Conservation (phyloP, 441 rosid species). For the Macaranga tanarius region DNA sequence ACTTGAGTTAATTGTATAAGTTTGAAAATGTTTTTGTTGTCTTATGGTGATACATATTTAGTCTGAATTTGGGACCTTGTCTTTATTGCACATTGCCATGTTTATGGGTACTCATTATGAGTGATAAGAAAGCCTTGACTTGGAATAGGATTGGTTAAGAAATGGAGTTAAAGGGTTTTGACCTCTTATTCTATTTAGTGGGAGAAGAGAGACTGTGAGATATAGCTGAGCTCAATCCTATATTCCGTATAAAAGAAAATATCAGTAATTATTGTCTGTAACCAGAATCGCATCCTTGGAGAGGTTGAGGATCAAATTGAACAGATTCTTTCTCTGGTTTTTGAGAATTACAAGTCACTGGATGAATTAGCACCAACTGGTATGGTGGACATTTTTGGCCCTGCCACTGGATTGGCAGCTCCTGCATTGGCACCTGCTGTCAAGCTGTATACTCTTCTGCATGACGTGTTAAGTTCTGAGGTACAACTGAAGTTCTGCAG, state of each 20-base stretch:
- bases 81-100: not conserved
- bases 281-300: conserved; percentile 86
- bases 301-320: conserved; percentile 84
- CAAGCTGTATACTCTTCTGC: conserved; percentile 73
- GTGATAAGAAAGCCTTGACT: conserved; percentile 11
- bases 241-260: not conserved
- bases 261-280: conserved; percentile 21
- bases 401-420: conserved; percentile 73
- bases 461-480: conserved; percentile 79
- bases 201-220: not conserved
- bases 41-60: not conserved
- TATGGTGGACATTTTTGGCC: conserved; percentile 61
- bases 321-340: conserved; percentile 61
- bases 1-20: conserved; percentile 1
- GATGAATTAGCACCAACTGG: conserved; percentile 73
- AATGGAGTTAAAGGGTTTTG: not conserved
- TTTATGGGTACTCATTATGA: not conserved
- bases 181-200: not conserved
- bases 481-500: conserved; percentile 73
- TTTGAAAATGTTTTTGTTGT: not conserved
- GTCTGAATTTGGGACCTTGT: not conserved
- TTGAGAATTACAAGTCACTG: conserved; percentile 88
- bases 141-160: not conserved
- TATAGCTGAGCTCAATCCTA: not conserved
- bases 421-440: conserved; percentile 83